phyloP scores from a whole-genome alignment of 768 basidiomycete species.

The Hypholoma fasciculare region DNA sequence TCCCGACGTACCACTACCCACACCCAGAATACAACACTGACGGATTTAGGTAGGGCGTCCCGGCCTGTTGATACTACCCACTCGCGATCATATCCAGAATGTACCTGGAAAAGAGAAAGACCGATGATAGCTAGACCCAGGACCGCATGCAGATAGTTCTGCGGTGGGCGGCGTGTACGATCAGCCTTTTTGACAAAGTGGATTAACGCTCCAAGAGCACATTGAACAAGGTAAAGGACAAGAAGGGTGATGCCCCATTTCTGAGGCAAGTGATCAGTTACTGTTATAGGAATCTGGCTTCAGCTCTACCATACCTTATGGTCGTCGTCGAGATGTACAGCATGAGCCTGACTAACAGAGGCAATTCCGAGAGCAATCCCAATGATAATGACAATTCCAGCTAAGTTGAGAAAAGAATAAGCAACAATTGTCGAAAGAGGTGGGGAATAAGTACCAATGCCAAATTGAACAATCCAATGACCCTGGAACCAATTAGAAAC shows the following conservation, averaged over 20 bases:
- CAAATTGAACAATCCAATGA: constrained; percentile 53
- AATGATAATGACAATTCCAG: constrained; percentile 40
- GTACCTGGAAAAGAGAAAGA: constrained; percentile 50
- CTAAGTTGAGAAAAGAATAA: constrained; percentile 27
- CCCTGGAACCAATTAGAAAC: constrained; percentile 48
- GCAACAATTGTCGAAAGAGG: neutral
- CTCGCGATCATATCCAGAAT: constrained; percentile 45
- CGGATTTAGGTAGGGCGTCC: constrained; percentile 31
- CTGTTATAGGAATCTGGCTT: neutral
- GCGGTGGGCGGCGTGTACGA: constrained; percentile 39
- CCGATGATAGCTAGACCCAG: constrained; percentile 51
- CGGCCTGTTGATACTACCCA: constrained; percentile 50
- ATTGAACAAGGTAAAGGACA: constrained; percentile 50
- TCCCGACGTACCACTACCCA: constrained; percentile 46
- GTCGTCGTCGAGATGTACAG: constrained; percentile 38
- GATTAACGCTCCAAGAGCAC: constrained; percentile 48
- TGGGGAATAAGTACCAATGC: constrained; percentile 34
- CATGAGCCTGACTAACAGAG: constrained; percentile 34
- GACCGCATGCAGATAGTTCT: constrained; percentile 60
- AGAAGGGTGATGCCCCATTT: constrained; percentile 51
- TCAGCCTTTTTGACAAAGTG: constrained; percentile 51
- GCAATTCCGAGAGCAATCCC: constrained; percentile 46
- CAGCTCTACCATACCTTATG: constrained; percentile 42
- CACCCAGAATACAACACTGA: constrained; percentile 43
- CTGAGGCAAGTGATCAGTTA: constrained; percentile 22